phyloP scores from a whole-genome alignment of 225 moss, liverwort and hornwort genomes.

The Thuidium tamariscinum region DNA sequence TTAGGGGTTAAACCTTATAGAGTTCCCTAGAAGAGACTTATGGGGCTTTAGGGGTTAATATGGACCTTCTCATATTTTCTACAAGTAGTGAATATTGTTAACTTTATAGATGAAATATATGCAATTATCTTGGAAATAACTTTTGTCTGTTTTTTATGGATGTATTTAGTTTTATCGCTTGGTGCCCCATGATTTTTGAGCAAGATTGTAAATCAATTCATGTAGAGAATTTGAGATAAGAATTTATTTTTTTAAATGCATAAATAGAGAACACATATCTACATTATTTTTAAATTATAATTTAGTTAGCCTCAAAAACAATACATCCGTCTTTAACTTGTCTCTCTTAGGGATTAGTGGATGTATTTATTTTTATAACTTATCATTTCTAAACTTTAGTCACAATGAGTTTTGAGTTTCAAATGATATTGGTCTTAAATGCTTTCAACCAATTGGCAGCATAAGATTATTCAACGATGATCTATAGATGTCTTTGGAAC shows the following conservation, averaged over 20 bases:
- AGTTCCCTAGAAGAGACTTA: no score
- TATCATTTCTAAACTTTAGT: fast-evolving
- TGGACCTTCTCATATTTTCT: neutral
- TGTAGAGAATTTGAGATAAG: no score
- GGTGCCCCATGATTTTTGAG: no score
- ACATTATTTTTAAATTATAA: neutral
- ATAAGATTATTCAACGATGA: neutral
- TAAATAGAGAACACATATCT: neutral
- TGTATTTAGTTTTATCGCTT: neutral
- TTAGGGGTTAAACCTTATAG: no score
- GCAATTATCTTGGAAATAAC: fast-evolving
- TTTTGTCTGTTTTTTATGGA: neutral
- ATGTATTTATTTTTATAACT: neutral
- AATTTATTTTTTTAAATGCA: no score
- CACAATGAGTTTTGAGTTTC: neutral
- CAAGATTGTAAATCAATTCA: no score
- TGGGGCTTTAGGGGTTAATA: neutral
- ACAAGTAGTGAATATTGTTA: neutral
- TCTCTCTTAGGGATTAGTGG: neutral
- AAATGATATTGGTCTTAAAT: neutral
- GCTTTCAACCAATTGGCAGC: neutral
- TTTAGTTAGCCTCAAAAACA: neutral
- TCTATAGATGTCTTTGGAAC: neutral
- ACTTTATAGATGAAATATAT: neutral
- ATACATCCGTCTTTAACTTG: neutral